Conservation (phyloP, 2,329 filamentous ascomycete species). For the Cladosporium sp. region DNA sequence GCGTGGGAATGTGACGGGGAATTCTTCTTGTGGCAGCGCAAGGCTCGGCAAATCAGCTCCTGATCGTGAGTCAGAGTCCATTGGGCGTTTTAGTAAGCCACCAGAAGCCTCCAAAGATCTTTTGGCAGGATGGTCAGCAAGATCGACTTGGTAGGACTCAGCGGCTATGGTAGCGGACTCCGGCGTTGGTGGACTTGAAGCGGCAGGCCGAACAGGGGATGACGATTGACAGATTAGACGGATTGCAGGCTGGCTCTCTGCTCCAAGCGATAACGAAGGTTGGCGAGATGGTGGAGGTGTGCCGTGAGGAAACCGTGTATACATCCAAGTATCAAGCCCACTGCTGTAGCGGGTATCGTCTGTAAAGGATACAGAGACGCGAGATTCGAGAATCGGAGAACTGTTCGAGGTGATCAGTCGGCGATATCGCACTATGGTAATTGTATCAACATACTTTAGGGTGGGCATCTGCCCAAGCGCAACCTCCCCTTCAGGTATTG, state of each 20-base stretch:
- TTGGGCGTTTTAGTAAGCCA: conserved; percentile 22
- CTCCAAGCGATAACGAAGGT: conserved; percentile 10
- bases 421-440: neutral
- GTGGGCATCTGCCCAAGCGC: neutral
- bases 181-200: conserved; percentile 29
- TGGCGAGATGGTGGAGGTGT: conserved; percentile 13
- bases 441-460: neutral
- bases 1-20: conserved; percentile 25
- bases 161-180: conserved; percentile 25
- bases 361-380: conserved; percentile 30
- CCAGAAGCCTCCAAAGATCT: conserved; percentile 20
- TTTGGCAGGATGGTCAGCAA: conserved; percentile 22
- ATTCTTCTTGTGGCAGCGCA: conserved; percentile 26
- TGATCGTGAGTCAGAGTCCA: neutral
- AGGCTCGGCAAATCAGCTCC: conserved; percentile 17
- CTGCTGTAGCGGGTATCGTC: conserved; percentile 26
- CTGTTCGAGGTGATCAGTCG: neutral
- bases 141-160: conserved; percentile 22
- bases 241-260: conserved; percentile 8
- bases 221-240: conserved; percentile 16
- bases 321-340: conserved; percentile 25
- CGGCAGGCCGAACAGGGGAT: conserved; percentile 27
- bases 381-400: conserved; percentile 27
- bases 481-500: conserved; percentile 4
- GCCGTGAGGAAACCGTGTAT: conserved; percentile 14